Conservation (phyloP, 306 rosid genomes). For the Medicago arabica region DNA sequence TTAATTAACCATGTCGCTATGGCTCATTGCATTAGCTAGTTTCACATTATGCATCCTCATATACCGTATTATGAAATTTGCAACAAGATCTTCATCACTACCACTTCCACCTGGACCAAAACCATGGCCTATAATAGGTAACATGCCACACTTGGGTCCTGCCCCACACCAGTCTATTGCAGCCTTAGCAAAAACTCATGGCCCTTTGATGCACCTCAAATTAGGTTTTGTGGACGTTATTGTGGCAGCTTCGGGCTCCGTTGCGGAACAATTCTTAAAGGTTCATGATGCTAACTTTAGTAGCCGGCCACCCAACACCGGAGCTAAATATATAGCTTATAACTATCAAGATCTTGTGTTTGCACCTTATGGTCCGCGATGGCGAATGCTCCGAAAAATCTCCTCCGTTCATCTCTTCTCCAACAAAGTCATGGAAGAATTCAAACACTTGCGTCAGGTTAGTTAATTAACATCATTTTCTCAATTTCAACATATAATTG, state of each 20-base stretch:
- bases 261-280: too few species aligned
- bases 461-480: not conserved
- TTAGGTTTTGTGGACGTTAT: too few species aligned
- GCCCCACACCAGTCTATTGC: too few species aligned
- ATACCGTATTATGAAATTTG: conserved; percentile 27
- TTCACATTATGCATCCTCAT: conserved; percentile 32
- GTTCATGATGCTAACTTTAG: too few species aligned
- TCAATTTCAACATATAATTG: not conserved
- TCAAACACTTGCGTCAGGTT: conserved; percentile 72
- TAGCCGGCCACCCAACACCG: too few species aligned
- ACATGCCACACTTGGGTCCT: conserved; percentile 50
- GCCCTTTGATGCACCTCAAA: too few species aligned
- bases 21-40: conserved; percentile 34
- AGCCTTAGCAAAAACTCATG: too few species aligned
- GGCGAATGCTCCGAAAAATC: conserved; percentile 71
- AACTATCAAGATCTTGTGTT: too few species aligned
- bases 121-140: conserved; percentile 88
- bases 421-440: conserved; percentile 75
- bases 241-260: too few species aligned
- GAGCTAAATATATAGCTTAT: too few species aligned
- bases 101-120: conserved; percentile 82
- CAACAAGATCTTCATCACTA: not conserved
- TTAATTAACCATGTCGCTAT: too few species aligned
- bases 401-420: conserved; percentile 83
- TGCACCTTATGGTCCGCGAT: too few species aligned